These are phyloP conservation scores for Globisporangium recalcitrans DNA, from an alignment of 352 stramenopile species.

Conservation along the genomic window DNA sequence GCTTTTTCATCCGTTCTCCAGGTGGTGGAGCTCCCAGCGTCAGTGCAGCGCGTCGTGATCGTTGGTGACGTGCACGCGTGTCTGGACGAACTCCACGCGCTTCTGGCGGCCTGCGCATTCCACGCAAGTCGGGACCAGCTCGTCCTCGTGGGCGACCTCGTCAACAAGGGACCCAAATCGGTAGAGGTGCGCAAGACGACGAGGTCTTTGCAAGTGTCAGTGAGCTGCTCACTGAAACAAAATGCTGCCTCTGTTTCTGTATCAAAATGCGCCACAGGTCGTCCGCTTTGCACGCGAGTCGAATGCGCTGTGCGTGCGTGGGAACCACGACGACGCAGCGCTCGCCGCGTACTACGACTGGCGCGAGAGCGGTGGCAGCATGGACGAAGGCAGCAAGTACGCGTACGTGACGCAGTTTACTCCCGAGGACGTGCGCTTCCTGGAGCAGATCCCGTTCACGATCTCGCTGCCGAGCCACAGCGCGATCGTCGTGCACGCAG, in stretches of 20 bases:
- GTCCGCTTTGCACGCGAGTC: constrained; percentile 68
- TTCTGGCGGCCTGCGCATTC: constrained; percentile 47
- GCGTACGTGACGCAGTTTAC: constrained; percentile 58
- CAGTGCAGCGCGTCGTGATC: constrained; percentile 56
- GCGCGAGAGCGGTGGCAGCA: constrained; percentile 18
- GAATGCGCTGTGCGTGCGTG: constrained; percentile 53
- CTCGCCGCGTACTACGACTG: constrained; percentile 55
- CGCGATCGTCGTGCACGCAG: constrained; percentile 68
- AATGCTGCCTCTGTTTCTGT: too few species aligned
- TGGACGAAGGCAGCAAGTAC: constrained; percentile 37
- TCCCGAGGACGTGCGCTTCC: constrained; percentile 51
- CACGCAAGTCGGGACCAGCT: constrained; percentile 57
- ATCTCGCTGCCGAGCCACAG: constrained; percentile 57
- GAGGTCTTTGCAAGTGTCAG: too few species aligned
- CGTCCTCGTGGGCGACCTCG: constrained; percentile 89
- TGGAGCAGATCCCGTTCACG: constrained; percentile 77
- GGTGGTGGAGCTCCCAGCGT: constrained; percentile 21
- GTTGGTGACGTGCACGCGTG: constrained; percentile 92
- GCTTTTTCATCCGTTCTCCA: constrained; percentile 8
- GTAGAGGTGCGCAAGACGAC: constrained; percentile 26
- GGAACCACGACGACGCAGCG: constrained; percentile 80
- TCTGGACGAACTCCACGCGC: constrained; percentile 71
- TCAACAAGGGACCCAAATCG: constrained; percentile 90
- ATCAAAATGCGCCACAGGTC: constrained; percentile 23
- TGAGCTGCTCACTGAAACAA: too few species aligned